phyloP scores from a whole-genome alignment of 345 rosid species.

The Toxicodendron radicans region DNA sequence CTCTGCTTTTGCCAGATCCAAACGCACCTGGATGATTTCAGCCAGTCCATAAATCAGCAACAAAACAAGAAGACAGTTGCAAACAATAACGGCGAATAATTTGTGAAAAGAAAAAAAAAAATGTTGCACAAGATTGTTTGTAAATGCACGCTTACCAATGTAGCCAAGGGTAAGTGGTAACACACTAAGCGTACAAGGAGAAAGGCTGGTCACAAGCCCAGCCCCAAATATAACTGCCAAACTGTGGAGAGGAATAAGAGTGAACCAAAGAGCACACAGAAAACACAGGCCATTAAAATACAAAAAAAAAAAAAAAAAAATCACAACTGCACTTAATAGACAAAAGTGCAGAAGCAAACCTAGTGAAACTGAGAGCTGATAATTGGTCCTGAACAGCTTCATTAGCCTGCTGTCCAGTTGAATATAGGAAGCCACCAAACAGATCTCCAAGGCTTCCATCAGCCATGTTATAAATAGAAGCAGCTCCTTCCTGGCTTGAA shows the following conservation, averaged over 20 bases:
- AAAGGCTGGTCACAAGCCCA: slow-evolving; percentile 94
- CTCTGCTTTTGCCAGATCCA: slow-evolving; percentile 87
- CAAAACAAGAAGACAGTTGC: slow-evolving; percentile 20
- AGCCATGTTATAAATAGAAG: slow-evolving; percentile 66
- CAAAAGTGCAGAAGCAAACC: slow-evolving; percentile 34
- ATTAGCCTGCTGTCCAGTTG: slow-evolving; percentile 92
- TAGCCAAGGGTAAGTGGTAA: slow-evolving; percentile 94
- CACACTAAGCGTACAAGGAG: slow-evolving; percentile 98
- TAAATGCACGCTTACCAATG: slow-evolving; percentile 51
- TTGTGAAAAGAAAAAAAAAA: not conserved
- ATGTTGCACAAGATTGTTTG: not conserved
- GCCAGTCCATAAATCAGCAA: slow-evolving; percentile 14
- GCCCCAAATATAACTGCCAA: slow-evolving; percentile 98
- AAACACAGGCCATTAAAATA: not conserved
- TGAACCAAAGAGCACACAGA: slow-evolving; percentile 5
- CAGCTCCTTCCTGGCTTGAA: slow-evolving; percentile 63
- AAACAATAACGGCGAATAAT: not conserved
- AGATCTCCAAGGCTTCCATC: slow-evolving; percentile 83
- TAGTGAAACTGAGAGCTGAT: slow-evolving; percentile 83
- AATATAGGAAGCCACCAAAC: slow-evolving; percentile 74
- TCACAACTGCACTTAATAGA: not conserved
- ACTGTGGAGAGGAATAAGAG: slow-evolving; percentile 41
- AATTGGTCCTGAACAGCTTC: slow-evolving; percentile 88
- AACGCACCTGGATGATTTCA: slow-evolving; percentile 74
- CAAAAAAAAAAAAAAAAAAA: not conserved